These are phyloP conservation scores for Geosmithia morbida DNA, from an alignment of 2,329 filamentous ascomycete genomes.

Conservation along the genomic window DNA sequence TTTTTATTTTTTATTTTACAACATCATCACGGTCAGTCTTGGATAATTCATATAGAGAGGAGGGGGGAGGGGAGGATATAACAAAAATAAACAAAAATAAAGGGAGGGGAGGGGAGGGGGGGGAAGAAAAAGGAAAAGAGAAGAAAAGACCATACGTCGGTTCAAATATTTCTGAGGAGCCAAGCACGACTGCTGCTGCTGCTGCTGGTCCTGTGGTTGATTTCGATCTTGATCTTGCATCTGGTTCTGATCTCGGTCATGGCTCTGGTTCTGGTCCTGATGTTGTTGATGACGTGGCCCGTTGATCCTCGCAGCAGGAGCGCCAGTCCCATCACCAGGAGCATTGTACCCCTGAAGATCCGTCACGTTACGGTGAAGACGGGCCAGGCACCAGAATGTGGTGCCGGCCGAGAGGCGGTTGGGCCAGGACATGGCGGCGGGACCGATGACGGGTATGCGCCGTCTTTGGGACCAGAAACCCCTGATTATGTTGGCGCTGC, in stretches of 20 bases:
- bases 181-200: background rate
- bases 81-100: background rate
- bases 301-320: too few species aligned
- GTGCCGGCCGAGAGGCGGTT: slow-evolving; percentile 33
- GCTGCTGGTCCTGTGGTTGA: too few species aligned
- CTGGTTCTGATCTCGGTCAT: background rate
- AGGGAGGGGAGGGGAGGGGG: background rate
- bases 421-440: slow-evolving; percentile 24
- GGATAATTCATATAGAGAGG: too few species aligned
- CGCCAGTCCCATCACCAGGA: too few species aligned
- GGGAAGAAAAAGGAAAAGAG: background rate
- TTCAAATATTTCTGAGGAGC: background rate
- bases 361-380: slow-evolving; percentile 21
- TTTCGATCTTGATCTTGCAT: too few species aligned
- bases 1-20: too few species aligned
- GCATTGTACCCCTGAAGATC: background rate
- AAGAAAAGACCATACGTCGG: background rate
- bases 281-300: background rate
- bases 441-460: slow-evolving; percentile 21
- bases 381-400: slow-evolving; percentile 32
- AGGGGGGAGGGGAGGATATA: too few species aligned
- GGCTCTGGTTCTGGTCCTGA: background rate
- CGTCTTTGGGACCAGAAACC: slow-evolving; percentile 29
- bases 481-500: slow-evolving; percentile 30
- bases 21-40: too few species aligned